Conservation (phyloP, 805 yeast genomes). For the Lipomyces orientalis region DNA sequence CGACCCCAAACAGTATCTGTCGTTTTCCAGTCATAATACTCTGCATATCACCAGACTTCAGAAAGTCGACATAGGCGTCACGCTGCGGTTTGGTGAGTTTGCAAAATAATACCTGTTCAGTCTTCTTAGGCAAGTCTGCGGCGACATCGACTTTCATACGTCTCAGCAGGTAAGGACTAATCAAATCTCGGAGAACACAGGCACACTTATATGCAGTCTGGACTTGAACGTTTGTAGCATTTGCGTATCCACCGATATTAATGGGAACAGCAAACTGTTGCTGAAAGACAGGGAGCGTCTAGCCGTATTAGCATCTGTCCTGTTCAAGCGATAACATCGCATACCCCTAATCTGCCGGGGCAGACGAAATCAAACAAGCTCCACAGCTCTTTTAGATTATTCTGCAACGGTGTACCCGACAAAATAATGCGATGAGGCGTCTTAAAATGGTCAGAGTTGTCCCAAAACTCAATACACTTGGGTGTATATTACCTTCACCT, state of each 20-base stretch:
- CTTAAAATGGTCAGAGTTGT: background rate
- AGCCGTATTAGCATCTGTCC: background rate
- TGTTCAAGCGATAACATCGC: background rate
- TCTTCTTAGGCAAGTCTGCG: conserved; percentile 87
- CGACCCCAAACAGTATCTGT: conserved; percentile 88
- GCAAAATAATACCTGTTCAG: conserved; percentile 93
- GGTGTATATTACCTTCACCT: conserved; percentile 51
- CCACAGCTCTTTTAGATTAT: conserved; percentile 91
- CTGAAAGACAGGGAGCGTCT: conserved; percentile 89
- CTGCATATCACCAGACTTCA: conserved; percentile 74
- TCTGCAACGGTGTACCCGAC: conserved; percentile 97
- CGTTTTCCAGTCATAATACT: conserved; percentile 76
- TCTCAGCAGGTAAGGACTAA: conserved; percentile 86
- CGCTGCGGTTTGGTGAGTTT: conserved; percentile 79
- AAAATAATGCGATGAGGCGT: conserved; percentile 86
- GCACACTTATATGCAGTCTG: conserved; percentile 98
- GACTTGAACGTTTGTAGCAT: conserved; percentile 93
- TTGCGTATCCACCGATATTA: conserved; percentile 97
- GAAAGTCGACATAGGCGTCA: conserved; percentile 71
- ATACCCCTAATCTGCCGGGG: conserved; percentile 83
- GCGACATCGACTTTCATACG: conserved; percentile 95
- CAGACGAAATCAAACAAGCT: conserved; percentile 91
- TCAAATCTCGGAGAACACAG: conserved; percentile 81
- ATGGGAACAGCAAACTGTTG: conserved; percentile 91
- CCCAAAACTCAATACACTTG: background rate